Conservation (phyloP, 257 asterid species). For the Cordia subcordata region DNA sequence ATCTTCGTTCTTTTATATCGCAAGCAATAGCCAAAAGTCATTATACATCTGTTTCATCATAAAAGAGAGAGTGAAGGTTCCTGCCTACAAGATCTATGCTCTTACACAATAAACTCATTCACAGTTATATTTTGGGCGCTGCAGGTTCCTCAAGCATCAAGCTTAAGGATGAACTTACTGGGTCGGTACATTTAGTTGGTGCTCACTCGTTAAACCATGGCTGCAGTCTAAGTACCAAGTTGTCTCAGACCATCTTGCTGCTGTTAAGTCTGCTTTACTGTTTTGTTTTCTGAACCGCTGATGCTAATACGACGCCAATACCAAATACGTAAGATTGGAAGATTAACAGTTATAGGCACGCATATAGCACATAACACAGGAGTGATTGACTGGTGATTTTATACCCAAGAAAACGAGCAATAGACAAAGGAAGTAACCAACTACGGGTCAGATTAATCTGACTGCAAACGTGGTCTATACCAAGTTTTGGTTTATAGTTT, state of each 20-base stretch:
- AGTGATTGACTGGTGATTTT: neutral
- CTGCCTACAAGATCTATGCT: neutral
- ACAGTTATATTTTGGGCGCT: slow-evolving; percentile 2
- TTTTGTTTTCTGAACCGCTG: slow-evolving; percentile 15
- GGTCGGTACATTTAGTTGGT: slow-evolving; percentile 99
- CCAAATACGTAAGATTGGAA: neutral
- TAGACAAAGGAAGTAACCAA: neutral
- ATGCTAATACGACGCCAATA: neutral
- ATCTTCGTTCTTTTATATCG: too few species aligned
- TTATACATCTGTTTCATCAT: too few species aligned
- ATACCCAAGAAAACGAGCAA: neutral
- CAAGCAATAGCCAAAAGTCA: too few species aligned
- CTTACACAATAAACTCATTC: neutral
- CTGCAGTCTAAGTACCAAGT: slow-evolving; percentile 20
- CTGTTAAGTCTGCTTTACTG: slow-evolving; percentile 41
- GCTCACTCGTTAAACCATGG: slow-evolving; percentile 67
- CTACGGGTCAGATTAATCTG: neutral
- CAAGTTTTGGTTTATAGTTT: slow-evolving; percentile 1
- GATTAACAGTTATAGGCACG: neutral
- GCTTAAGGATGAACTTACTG: slow-evolving; percentile 92
- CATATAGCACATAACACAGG: neutral
- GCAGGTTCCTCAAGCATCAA: slow-evolving; percentile 91
- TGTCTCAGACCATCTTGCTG: slow-evolving; percentile 31
- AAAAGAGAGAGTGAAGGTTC: neutral
- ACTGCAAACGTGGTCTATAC: neutral